Evolutionary conservation across 345 rosid species (phyloP), one percentile per base, ranked within the genome.

Genomic region (Pseudoturritis turrita): DNA sequence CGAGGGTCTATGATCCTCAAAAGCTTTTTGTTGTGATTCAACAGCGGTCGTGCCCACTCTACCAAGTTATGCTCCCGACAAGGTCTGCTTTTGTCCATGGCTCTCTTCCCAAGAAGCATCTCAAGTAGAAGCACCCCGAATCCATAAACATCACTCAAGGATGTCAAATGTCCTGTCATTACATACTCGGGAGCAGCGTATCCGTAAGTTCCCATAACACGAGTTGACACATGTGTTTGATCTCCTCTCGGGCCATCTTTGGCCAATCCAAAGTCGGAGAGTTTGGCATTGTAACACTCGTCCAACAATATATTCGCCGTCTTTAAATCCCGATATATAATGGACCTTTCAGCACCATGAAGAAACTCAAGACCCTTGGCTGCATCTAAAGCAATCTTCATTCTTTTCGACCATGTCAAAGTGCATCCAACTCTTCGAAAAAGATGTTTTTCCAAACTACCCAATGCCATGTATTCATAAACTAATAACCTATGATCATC

Each of bases 221-320:
- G 87, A 55, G 99, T 95, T 52, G 99, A 95, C 50, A 95, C 99
- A 75, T 95, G 99, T 23, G 99, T 95, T 78, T 95, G 97, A 67
- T 95, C 99, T 65, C 99, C 97, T 83, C 89, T 88, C 5, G 99
- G 97, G 14, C 99, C 99, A 71, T 95, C 99, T 81, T 95, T 95
- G 39, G 99, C 99, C 43, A 91, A 87, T 47, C 99, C 99, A 70
- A 91, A 95, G 71, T 95, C 99, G 7, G 99, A 89, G 64, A 95
- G 93, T 76, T 95, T 95, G 47, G 99, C 96, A 66, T 77, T 87
- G 65, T 85, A 95, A 70, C 86, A 78, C 98, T 94, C 37, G 37
- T 33, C 37, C 37, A 33, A 33, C 81, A 96, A 86, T 87, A 96
- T 82, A 79, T 96, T 96, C 50, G 99, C 94, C 53, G 97, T 87